These are phyloP conservation scores for Mycena galopus DNA, from an alignment of 768 basidiomycete species.

Conservation along the genomic window DNA sequence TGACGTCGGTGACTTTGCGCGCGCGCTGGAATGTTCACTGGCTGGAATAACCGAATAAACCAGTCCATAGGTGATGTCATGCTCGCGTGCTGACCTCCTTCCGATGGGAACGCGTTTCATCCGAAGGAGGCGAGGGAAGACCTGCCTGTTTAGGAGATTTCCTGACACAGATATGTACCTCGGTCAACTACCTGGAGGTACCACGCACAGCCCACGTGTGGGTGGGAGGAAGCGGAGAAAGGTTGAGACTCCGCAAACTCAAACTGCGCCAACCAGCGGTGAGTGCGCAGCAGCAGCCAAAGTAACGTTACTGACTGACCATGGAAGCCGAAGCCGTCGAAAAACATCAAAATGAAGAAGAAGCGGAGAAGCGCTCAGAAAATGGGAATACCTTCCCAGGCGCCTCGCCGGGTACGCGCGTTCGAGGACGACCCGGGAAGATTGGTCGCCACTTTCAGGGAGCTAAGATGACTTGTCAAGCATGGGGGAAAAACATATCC, in stretches of 20 bases:
- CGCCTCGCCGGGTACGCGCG: constrained; percentile 21
- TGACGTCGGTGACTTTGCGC: background rate
- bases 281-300: constrained; percentile 8
- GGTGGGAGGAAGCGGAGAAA: background rate
- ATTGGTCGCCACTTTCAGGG: constrained; percentile 29
- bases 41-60: background rate
- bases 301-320: constrained; percentile 9
- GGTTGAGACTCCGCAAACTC: background rate
- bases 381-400: constrained; percentile 12
- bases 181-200: background rate
- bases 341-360: constrained; percentile 12
- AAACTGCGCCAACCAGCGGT: background rate
- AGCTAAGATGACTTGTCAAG: background rate
- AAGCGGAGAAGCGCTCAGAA: background rate
- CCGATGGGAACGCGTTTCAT: constrained; percentile 19
- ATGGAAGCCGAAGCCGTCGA: constrained; percentile 14
- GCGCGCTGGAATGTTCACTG: background rate
- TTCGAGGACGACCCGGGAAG: constrained; percentile 14
- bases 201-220: background rate
- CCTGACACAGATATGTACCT: background rate
- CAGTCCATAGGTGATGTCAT: constrained; percentile 9
- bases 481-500: constrained; percentile 7
- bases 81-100: constrained; percentile 20
- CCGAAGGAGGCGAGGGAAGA: background rate
- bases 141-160: background rate